Conservation (phyloP, 495 filamentous ascomycete genomes). For the Aspergillus egyptiacus region DNA sequence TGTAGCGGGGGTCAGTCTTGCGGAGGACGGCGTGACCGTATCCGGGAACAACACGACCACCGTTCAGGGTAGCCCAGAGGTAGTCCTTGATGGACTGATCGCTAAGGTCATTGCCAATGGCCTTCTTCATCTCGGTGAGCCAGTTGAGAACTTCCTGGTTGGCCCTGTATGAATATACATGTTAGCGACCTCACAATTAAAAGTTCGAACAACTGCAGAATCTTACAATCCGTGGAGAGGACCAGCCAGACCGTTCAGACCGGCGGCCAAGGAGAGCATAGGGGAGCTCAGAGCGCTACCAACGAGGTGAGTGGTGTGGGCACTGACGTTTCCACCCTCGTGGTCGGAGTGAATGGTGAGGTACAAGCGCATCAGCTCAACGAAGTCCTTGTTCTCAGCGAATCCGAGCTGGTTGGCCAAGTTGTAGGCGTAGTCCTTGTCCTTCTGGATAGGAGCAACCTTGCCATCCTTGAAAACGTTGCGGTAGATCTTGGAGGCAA, state of each 20-base stretch:
- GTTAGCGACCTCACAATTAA: conserved; percentile 13
- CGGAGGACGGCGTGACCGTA: conserved; percentile 98
- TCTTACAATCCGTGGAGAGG: conserved; percentile 87
- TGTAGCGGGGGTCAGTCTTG: conserved; percentile 98
- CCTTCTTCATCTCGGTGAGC: conserved; percentile 98
- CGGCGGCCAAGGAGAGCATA: conserved; percentile 91
- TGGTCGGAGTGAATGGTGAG: conserved; percentile 99
- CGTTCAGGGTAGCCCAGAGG: conserved; percentile 94
- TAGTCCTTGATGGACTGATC: conserved; percentile 95
- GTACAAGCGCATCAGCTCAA: conserved; percentile 97
- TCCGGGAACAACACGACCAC: conserved; percentile 91
- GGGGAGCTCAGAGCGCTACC: conserved; percentile 95
- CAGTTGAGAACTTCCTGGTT: conserved; percentile 99
- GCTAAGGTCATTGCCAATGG: conserved; percentile 86
- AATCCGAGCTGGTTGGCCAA: conserved; percentile 98
- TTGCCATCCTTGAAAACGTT: conserved; percentile 99
- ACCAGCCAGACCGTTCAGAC: conserved; percentile 94
- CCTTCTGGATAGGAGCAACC: conserved; percentile 88
- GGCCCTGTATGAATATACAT: conserved; percentile 44
- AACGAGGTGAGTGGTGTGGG: conserved; percentile 97
- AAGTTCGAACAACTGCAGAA: not conserved
- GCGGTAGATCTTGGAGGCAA: conserved; percentile 97
- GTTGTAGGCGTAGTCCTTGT: conserved; percentile 98
- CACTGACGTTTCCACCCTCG: conserved; percentile 97
- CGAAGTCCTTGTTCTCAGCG: conserved; percentile 89